Evolutionary conservation across 192 early-diverging fungal species (phyloP).

Genomic region (Lobosporangium transversale): DNA sequence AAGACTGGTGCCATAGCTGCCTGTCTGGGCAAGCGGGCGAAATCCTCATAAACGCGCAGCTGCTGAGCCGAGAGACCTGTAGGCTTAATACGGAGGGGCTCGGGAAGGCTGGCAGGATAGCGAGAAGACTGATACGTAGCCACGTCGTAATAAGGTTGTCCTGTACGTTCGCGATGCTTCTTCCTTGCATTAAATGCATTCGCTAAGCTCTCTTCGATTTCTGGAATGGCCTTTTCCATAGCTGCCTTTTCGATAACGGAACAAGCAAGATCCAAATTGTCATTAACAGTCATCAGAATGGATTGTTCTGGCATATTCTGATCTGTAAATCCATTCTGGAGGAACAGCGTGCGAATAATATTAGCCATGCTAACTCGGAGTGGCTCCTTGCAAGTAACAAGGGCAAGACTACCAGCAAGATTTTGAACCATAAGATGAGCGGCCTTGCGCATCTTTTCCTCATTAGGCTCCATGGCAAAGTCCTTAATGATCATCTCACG

Average conservation of each 20-base stretch:
- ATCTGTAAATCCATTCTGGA: constrained; percentile 82
- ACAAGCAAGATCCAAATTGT: constrained; percentile 95
- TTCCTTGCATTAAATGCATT: constrained; percentile 76
- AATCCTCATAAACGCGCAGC: constrained; percentile 89
- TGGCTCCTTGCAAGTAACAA: constrained; percentile 94
- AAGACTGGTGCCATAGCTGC: constrained; percentile 58
- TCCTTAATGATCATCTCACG: constrained; percentile 95
- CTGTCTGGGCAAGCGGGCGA: constrained; percentile 73
- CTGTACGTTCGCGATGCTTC: constrained; percentile 90
- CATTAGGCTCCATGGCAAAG: constrained; percentile 94
- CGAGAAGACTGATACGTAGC: constrained; percentile 77
- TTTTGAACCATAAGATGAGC: constrained; percentile 97
- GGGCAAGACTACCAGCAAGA: constrained; percentile 85
- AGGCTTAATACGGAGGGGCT: constrained; percentile 84
- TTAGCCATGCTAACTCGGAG: constrained; percentile 85
- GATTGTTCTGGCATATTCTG: constrained; percentile 85
- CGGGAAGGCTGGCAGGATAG: constrained; percentile 89
- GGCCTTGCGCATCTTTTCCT: constrained; percentile 92
- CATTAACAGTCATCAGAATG: constrained; percentile 84
- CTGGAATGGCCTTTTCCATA: constrained; percentile 93
- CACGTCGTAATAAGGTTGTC: constrained; percentile 93
- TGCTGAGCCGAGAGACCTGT: constrained; percentile 83
- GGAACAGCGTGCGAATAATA: constrained; percentile 74
- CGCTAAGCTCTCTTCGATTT: constrained; percentile 88
- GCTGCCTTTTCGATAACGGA: constrained; percentile 96